Evolutionary conservation across 108 stramenopile genomes (phyloP), one percentile per base, ranked within the genome.

Genomic region (Chaetoceros tenuissimus): DNA sequence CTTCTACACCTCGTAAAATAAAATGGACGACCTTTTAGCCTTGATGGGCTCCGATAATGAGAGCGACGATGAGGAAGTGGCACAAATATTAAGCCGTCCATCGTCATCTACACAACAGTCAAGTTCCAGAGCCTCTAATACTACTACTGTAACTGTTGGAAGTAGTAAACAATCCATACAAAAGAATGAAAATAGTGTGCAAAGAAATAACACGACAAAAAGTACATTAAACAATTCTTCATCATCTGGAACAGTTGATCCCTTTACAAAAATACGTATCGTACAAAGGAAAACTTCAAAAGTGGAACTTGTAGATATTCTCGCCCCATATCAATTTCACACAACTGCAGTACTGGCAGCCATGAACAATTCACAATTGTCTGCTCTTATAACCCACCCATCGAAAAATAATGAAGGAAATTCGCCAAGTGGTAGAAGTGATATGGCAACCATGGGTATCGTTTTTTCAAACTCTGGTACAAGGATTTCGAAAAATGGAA

Each of bases 401-500:
- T 40, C 34, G 34, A 40, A 40, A 10, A 40, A 40, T 40, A 40
- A 13, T 40, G 34, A 40, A 10, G 34, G 13, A 10, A 40, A 40
- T 40, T 40, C 34, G 13, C 34, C 34, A 10, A 40, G 34, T 28
- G 81, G 81, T 1, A 64, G 62, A 31, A 77, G 75, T 21, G 61
- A 60, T 54, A 20, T 74, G 0, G 48, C 52, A 8, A 82, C 81
- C 2, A 66, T 82, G 3, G 77, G 77, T 2, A 67, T 82, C 28
- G 75, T 82, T 31, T 76, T 82, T 60, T 53, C 64, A 7, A 75
- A 78, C 49, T 62, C 68, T 1, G 75, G 77, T 24, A 79, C 81
- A 24, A 48, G 66, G 24, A 60, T 72, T 31, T 67, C 81, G 28
- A 64, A 60, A 48, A 80, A 72, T 1, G 89, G 89, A 8, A 61